Base-by-base conservation (phyloP, 2,329 filamentous ascomycete genomes). In the Aspergillus uvarum region DNA sequence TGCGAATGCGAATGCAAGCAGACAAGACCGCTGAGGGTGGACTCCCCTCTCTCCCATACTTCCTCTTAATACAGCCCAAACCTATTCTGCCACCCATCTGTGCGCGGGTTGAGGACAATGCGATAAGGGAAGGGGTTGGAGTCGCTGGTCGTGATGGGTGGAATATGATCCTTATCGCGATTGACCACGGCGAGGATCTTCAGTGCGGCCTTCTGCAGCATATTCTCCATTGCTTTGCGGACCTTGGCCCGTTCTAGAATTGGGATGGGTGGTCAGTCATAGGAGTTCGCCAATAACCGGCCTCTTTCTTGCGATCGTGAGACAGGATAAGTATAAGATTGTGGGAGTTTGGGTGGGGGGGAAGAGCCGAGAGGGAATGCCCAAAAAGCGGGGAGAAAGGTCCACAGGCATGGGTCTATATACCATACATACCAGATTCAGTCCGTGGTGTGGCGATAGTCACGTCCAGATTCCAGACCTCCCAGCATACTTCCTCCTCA, bases 401-500 rank as follows among this genome's bases (percentile, higher is more conserved):
- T 29, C 26, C 26, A 29, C 26, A 7, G 26, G 26, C 26, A 10
- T 35, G 32, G 11, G 14, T 35, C 14, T 12, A 16, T 35, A 22
- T 38, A 6, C 32, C 32, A 16, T 47, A 74, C 87, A 69, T 80
- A 96, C 92, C 92, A 65, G 87, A 90, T 71, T 98, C 94, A 11
- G 91, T 96, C 71, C 89, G 83, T 31, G 94, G 93, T 68, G 92
- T 92, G 10, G 92, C 91, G 58, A 97, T 87, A n/a, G 92, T 96
- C 54, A 98, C 90, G 76, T 96, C 91, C 66, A 99, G 80, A 49
- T 90, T 92, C 95, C 95, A 99, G 71, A 87, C 88, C 82, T 98
- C 95, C 95, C 95, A 99, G 75, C 92, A 96, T 19, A 97, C 87
- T 75, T 97, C 93, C 74, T 98, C 93, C 66, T 97, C 94, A 24